Base-by-base conservation (phyloP, 78 protist species). In the Diacronema lutheri region DNA sequence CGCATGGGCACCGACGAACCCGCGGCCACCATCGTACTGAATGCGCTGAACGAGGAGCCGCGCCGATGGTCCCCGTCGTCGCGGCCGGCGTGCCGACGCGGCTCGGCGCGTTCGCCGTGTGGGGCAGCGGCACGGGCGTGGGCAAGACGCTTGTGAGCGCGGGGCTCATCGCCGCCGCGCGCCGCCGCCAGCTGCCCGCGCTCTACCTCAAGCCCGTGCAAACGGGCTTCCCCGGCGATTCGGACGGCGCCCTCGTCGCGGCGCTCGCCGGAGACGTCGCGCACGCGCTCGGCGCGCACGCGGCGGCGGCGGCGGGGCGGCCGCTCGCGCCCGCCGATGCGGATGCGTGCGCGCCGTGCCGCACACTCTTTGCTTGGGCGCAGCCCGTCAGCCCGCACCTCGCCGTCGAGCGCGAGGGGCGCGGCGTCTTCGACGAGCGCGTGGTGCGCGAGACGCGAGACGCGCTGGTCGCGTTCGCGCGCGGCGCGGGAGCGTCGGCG, bases 141-240 rank as follows among this genome's bases (percentile, higher is more conserved):
- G 93, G 93, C 20, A 90, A 90, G 65, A 90, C 93, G 2, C 57
- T 90, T 19, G 37, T 84, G 20, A 12, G 62, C 23, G 80, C 90
- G 0, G 93, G 88, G 16, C 31, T 87, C 26, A 1, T 77, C 33
- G 19, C 38, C 46, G 76, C 77, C 61, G 79, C 81, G 12, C 12
- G 35, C 1, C 9, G 31, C 19, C 21, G 3, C 37, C 7, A 14
- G 16, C 35, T n/a, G 11, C 60, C 20, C 25, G 66, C 23, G 35
- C 69, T 65, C 26, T 90, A 56, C 41, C 26, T 83, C 65, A 90
- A 90, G 84, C 93, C 93, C 0, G 72, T 86, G 65, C 93, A 90
- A 69, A 90, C 93, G n/a, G 93, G 93, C 12, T 37, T 12, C 31
- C 79, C 74, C 1, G 56, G 50, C 10, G 93, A 90, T 61, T 79